Evolutionary conservation across 805 yeast species (phyloP), one percentile per base, ranked within the genome.

Genomic region (Yamadazyma akitaensis): DNA sequence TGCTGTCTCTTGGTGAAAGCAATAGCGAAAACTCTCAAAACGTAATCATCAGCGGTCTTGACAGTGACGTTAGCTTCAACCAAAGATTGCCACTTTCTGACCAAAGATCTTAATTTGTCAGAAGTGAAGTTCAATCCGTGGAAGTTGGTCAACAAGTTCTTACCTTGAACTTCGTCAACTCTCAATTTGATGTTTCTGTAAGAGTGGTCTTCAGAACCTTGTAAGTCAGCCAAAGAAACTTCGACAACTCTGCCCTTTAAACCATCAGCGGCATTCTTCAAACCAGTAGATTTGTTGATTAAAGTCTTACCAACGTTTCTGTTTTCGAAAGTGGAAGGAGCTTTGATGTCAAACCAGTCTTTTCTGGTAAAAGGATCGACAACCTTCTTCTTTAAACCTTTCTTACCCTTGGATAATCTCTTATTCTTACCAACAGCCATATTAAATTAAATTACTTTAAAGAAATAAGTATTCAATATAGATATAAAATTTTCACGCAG

Each of bases 291-390:
- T 76, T 88, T 92, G 96, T 92, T 92, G 76, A 92, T 95, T 68
- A 92, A 81, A 65, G 98, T 92, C 84, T 92, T 91, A 77, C 98
- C 98, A 71, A 90, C 97, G 68, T 88, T 88, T 80, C 97, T 91
- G 87, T 88, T 89, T 79, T 91, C 97, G 69, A 91, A 92, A 65
- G 97, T 90, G 67, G 97, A 85, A 70, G 98, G 98, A 61, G 98
- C 98, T 82, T 91, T 90, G 79, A 91, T 88, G 76, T 88, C 96
- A 76, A 80, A 91, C 98, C 98, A 92, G 68, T 91, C 98, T 81
- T 92, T 92, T 79, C 91, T 90, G 85, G 96, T 82, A 94, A 92
- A 92, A 72, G 98, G 98, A 83, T 92, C 99, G 63, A 90, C 96
- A 72, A 88, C 94, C 85, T 85, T 92, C 96, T 92, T 94, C 96